These are phyloP conservation scores for Rhodotorula sp. DNA, from an alignment of 1,284 basidiomycete genomes.

Conservation along the genomic window DNA sequence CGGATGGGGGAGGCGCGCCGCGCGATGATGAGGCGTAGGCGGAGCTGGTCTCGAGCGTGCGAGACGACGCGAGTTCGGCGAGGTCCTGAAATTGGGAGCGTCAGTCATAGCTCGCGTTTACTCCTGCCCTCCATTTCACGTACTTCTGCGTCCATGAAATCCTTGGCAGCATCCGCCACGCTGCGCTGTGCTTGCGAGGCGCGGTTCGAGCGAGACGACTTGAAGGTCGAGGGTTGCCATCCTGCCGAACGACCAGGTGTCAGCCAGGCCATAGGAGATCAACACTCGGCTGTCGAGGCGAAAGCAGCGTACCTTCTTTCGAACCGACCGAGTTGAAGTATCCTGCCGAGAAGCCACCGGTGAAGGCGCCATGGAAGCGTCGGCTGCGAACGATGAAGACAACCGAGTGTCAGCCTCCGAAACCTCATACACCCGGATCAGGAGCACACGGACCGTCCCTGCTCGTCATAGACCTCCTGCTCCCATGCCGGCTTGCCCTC, in stretches of 20 bases:
- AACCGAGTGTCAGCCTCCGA: not conserved
- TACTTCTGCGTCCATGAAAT: slow-evolving; percentile 95
- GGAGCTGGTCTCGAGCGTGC: slow-evolving; percentile 31
- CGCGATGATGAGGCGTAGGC: slow-evolving; percentile 22
- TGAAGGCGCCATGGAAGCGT: slow-evolving; percentile 94
- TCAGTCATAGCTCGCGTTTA: not conserved
- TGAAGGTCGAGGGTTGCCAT: slow-evolving; percentile 90
- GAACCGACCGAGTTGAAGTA: slow-evolving; percentile 96
- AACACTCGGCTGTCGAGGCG: too few relatives aligned
- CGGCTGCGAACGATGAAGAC: slow-evolving; percentile 48
- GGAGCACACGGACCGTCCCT: slow-evolving; percentile 63
- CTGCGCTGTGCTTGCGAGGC: slow-evolving; percentile 58
- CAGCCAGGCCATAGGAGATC: not conserved
- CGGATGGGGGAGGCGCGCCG: not conserved
- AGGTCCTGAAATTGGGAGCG: slow-evolving; percentile 34
- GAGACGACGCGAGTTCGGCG: slow-evolving; percentile 43
- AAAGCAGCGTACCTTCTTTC: slow-evolving; percentile 67
- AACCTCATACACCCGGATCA: too few relatives aligned
- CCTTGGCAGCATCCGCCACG: slow-evolving; percentile 65
- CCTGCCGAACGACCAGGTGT: slow-evolving; percentile 57
- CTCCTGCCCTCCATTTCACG: accelerated
- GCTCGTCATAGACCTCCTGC: slow-evolving; percentile 86
- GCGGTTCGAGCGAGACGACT: slow-evolving; percentile 72
- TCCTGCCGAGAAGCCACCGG: slow-evolving; percentile 87
- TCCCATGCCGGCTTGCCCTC: slow-evolving; percentile 98